Evolutionary conservation across 108 stramenopile species (phyloP).

Genomic region (Aurantiochytrium sp.): DNA sequence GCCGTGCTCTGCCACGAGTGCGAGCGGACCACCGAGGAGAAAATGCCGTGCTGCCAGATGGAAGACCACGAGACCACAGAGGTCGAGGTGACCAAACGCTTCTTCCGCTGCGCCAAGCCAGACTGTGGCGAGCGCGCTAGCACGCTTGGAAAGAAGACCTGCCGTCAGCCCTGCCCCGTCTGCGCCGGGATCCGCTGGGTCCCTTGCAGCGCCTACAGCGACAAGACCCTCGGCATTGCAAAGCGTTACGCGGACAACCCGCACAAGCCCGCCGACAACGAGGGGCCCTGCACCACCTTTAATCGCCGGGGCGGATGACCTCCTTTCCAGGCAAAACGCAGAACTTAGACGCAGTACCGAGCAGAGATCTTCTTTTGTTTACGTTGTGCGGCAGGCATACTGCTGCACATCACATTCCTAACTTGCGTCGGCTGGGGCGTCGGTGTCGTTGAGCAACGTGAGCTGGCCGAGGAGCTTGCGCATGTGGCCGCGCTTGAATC

Average conservation of each 20-base stretch:
- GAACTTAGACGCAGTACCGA: too few relatives aligned
- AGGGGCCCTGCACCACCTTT: neutral
- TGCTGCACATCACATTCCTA: too few relatives aligned
- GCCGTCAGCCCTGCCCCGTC: neutral
- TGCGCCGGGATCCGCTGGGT: neutral
- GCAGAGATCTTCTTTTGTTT: neutral
- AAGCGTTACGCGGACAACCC: neutral
- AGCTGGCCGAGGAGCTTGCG: neutral
- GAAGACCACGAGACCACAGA: neutral
- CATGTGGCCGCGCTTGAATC: neutral
- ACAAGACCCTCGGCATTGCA: neutral
- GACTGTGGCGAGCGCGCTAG: neutral
- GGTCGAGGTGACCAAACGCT: neutral
- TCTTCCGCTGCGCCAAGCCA: neutral
- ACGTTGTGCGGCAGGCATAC: too few relatives aligned
- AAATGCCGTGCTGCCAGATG: neutral
- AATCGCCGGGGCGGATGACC: neutral
- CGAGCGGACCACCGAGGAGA: neutral
- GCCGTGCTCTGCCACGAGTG: neutral
- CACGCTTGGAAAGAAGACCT: neutral
- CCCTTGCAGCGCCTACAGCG: slow-evolving; percentile 16
- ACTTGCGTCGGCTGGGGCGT: too few relatives aligned
- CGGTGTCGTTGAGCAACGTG: neutral
- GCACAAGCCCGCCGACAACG: neutral
- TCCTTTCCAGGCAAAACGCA: neutral